Conservation (phyloP, 331 rosid genomes). For the Quercus lobata region DNA sequence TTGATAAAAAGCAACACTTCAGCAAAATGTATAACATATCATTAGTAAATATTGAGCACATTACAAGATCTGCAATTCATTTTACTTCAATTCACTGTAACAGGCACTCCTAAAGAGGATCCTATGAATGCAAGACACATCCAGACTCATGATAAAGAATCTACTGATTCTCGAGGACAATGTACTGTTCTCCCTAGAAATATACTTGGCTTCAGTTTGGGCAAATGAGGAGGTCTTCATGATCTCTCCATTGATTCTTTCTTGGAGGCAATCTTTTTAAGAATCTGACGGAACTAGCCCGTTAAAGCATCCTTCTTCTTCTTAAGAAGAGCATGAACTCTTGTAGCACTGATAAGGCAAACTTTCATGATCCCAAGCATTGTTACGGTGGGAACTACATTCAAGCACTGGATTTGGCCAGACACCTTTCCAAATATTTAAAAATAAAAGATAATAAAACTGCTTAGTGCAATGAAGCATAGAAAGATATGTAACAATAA, state of each 20-base stretch:
- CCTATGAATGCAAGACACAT: not conserved
- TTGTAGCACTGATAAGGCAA: slow-evolving; percentile 79
- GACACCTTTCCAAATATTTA: slow-evolving; percentile 68
- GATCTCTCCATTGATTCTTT: slow-evolving; percentile 92
- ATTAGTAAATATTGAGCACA: not conserved
- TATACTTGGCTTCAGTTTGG: slow-evolving; percentile 84
- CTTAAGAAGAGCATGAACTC: slow-evolving; percentile 94
- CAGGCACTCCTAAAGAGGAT: not conserved
- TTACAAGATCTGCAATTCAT: not conserved
- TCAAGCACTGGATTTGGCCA: slow-evolving; percentile 85
- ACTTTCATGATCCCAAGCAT: slow-evolving; percentile 83
- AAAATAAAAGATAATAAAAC: not conserved
- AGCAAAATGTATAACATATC: not conserved
- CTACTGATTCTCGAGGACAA: slow-evolving; percentile 86
- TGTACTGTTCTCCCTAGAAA: slow-evolving; percentile 84
- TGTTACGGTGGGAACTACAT: slow-evolving; percentile 86
- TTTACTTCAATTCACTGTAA: not conserved
- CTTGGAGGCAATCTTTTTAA: slow-evolving; percentile 73
- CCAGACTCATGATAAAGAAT: not conserved
- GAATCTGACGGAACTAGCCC: slow-evolving; percentile 77
- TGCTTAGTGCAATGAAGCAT: not conserved
- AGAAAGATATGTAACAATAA: not conserved
- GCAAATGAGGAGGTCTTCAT: slow-evolving; percentile 89
- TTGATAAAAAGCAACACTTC: not conserved
- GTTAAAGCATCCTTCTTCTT: slow-evolving; percentile 97